Base-by-base conservation (phyloP, 140 eudicot genomes). In the Bidens hawaiensis region DNA sequence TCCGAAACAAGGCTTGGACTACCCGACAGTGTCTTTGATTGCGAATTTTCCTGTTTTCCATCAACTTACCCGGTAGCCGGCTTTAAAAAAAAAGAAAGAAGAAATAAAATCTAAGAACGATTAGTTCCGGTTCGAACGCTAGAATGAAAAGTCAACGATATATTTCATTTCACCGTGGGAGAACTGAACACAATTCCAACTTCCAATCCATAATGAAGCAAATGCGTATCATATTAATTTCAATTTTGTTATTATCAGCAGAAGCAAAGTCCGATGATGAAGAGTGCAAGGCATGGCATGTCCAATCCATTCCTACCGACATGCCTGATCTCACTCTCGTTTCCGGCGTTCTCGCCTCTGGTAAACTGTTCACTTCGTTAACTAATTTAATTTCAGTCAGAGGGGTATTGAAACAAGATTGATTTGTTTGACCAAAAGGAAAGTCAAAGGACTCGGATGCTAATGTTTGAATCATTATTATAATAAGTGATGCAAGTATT, bases 281-380 rank as follows among this genome's bases (percentile, higher is more conserved):
- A 11, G 49, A 75, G 60, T 89, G 97, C 78, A 85, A 82, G 49
- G 86, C 97, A 60, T 89, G 97, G 97, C 74, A 85, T 49, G 97
- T 89, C 8, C 97, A 89, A 25, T 89, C 97, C 3, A 89, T 89
- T 63, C 97, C 97, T 19, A 89, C 89, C 4, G 89, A 89, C 53
- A 89, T 89, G 97, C 97, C 97, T 43, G 72, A 83, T 7, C 89
- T 89, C 76, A 19, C 80, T 40, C 93, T 10, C 46, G 91, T 89
- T 41, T 84, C 91, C 50, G 95, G 97, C 18, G 85, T 89, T 76
- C 89, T 89, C 22, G 70, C 88, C 60, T 73, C 95, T 16, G 95
- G 97, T 89, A 82, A 49, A 2, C 36, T 10, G 24, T 18, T 52
- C 11, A 23, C 42, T 30, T 19, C 13, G 4, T 22, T 46, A 6